Evolutionary conservation across 192 early-diverging fungal genomes (phyloP), one percentile per base, ranked within the genome.

Genomic region (Kappamyces sp.): DNA sequence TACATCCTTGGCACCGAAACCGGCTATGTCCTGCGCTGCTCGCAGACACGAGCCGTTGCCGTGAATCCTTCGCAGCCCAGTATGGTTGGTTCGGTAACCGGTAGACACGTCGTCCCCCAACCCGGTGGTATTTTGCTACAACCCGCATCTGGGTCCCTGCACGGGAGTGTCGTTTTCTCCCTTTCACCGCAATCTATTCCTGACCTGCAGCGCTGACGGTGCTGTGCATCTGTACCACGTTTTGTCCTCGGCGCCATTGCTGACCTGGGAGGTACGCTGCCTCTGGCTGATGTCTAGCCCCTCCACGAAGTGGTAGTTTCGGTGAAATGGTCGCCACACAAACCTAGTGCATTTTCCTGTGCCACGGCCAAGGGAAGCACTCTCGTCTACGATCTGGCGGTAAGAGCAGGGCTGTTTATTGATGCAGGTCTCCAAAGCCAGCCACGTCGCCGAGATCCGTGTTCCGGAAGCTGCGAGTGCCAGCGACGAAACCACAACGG

Each of bases 331-430:
- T 75, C 73, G 0, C 72, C 68, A 6, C 50, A 58, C 33, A 65
- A 71, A 34, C 57, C 73, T 10, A 66, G 72, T 33, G 73, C 71
- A 10, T 75, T 79, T 44, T 63, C 66, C 1, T 60, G 46, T 32
- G 47, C 64, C 3, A 47, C 51, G 1, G 44, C 42, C 3, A 68
- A 75, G 40, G 72, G 72, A 33, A 51, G 52, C 10, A 32, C 74
- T 8, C 69, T 67, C 62, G 68, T 79, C 33, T 79, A 71, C 60
- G 74, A 79, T 60, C 61, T 79, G 8, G 41, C 67, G 12, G 74
- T 76, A 62, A 49, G 64, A 53, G 13, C n/a, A 15, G 31, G 6
- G 2, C 12, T 46, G 23, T 23, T 46, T n/a, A 46, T 41, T 8
- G 34, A 12, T 57, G 6, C n/a, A 57, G 55, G 38, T 41, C 5